A percentile compares a stretch with the other conserved stretches of the same genome.
These are phyloP conservation scores for Pseudopyricularia cyperi DNA, from an alignment of 2,329 filamentous ascomycete species.

Conservation along the genomic window DNA sequence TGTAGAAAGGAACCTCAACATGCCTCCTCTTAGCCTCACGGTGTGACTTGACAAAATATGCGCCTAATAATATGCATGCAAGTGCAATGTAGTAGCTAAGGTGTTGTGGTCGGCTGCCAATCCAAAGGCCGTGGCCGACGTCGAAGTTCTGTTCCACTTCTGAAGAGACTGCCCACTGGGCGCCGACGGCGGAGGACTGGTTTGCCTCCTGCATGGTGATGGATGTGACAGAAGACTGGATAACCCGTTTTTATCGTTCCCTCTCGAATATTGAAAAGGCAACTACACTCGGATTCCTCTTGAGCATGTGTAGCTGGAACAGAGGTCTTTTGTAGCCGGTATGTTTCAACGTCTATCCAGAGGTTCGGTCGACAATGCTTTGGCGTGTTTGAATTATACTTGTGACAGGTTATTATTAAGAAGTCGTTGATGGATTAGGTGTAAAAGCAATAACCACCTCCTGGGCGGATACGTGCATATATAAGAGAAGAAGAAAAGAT, in stretches of 20 bases:
- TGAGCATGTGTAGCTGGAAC: not conserved
- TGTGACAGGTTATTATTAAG: not conserved
- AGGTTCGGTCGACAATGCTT: not conserved
- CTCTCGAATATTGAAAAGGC: not conserved
- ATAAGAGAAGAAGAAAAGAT: not conserved
- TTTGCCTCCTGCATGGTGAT: constrained; percentile 8
- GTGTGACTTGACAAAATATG: constrained; percentile 23
- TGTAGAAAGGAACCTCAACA: constrained; percentile 30
- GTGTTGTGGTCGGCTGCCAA: constrained; percentile 16
- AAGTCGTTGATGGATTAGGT: not conserved
- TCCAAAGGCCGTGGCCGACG: constrained; percentile 12
- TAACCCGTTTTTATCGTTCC: not conserved
- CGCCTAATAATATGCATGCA: constrained; percentile 18
- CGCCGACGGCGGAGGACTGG: constrained; percentile 8
- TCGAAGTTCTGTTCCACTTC: constrained; percentile 11
- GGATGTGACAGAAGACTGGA: not conserved
- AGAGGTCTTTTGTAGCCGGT: not conserved
- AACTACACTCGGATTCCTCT: not conserved
- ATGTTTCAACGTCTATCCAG: not conserved
- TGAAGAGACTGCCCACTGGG: constrained; percentile 9
- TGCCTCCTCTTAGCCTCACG: constrained; percentile 12
- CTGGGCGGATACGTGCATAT: not conserved
- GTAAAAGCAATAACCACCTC: not conserved
- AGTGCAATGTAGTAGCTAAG: constrained; percentile 28
- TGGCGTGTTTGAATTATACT: not conserved